Evolutionary conservation across 495 filamentous ascomycete species (phyloP).

Genomic region (Penicillium paxilli): DNA sequence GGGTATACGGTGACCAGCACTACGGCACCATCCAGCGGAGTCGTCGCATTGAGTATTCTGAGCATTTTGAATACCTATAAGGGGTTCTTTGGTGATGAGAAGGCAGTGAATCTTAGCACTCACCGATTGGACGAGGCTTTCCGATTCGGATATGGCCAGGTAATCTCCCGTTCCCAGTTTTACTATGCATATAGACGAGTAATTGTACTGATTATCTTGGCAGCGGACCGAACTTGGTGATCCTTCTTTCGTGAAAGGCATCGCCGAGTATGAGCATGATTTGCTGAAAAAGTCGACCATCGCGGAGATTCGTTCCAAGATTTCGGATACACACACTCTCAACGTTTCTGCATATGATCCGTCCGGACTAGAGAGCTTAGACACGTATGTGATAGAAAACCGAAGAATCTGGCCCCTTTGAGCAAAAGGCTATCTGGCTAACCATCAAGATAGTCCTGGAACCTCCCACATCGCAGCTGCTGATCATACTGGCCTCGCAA

Average conservation of each 20-base stretch:
- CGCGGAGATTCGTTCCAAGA: constrained; percentile 57
- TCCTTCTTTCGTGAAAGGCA: constrained; percentile 65
- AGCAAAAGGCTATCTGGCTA: too few species aligned
- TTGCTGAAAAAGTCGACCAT: constrained; percentile 66
- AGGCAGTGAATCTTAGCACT: constrained; percentile 58
- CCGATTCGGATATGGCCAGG: constrained; percentile 78
- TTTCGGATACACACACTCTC: constrained; percentile 67
- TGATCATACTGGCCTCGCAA: constrained; percentile 66
- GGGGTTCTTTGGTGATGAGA: constrained; percentile 51
- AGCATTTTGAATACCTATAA: constrained; percentile 78
- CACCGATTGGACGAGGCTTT: constrained; percentile 86
- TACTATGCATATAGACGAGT: neutral
- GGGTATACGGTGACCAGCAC: constrained; percentile 66
- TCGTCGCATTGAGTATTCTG: constrained; percentile 68
- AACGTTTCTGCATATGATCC: constrained; percentile 74
- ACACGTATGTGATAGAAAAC: constrained; percentile 45
- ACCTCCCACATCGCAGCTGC: constrained; percentile 75
- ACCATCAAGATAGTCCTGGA: constrained; percentile 48
- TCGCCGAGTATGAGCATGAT: constrained; percentile 60
- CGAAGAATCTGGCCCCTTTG: neutral
- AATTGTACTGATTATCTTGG: neutral
- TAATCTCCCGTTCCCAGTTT: constrained; percentile 13
- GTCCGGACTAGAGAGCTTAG: constrained; percentile 56
- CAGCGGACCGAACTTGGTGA: constrained; percentile 73
- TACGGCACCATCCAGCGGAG: constrained; percentile 72